Evolutionary conservation across 371 early-diverging fungal genomes (phyloP).

Genomic region (Funneliformis caledonium): DNA sequence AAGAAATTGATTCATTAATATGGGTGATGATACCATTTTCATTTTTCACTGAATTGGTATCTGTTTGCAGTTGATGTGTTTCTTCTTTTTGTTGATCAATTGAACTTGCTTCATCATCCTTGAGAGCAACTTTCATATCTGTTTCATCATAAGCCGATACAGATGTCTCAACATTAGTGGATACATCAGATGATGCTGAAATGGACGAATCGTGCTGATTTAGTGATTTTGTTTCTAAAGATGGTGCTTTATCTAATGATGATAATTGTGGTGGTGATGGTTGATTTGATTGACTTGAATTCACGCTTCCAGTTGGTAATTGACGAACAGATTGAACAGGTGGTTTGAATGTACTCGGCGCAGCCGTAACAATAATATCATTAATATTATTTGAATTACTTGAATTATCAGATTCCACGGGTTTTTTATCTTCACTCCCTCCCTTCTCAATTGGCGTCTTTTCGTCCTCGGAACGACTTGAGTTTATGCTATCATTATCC

Average conservation of each 20-base stretch:
- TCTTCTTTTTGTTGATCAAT: neutral
- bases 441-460: neutral
- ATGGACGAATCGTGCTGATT: neutral
- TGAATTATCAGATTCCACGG: neutral
- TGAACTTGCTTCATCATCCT: neutral
- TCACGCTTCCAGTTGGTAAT: neutral
- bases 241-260: neutral
- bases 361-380: neutral
- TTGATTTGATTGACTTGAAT: neutral
- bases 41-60: neutral
- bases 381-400: neutral
- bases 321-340: neutral
- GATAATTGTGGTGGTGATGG: neutral
- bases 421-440: neutral
- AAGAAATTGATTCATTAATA: neutral
- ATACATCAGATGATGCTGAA: neutral
- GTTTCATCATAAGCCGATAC: neutral
- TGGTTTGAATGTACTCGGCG: neutral
- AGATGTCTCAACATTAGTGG: neutral
- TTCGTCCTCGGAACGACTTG: neutral
- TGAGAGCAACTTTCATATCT: neutral
- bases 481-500: slow-evolving; percentile 7
- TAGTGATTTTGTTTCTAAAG: neutral
- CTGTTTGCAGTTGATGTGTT: neutral
- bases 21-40: slow-evolving; percentile 4